A percentile compares a stretch with the other conserved stretches of the same genome.
These are phyloP conservation scores for Ilyonectria destructans DNA, from an alignment of 2,329 filamentous ascomycete species.

Conservation along the genomic window DNA sequence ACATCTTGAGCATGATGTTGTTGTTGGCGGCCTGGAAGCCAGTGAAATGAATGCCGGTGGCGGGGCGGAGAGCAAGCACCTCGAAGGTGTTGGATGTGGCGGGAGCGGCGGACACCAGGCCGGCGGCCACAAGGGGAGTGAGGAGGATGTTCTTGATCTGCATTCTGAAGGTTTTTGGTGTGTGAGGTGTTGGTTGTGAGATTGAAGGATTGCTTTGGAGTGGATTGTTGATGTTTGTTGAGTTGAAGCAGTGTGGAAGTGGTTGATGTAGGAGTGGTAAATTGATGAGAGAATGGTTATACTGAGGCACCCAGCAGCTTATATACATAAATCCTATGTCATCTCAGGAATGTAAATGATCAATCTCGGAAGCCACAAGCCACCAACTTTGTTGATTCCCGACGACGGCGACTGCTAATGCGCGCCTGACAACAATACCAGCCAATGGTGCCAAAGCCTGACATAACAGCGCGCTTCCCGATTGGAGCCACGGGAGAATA, in stretches of 20 bases:
- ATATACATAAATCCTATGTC: not conserved
- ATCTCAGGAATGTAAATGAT: not conserved
- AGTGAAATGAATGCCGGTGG: conserved; percentile 64
- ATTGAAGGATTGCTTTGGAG: not conserved
- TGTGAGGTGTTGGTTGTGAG: not conserved
- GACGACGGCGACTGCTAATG: not conserved
- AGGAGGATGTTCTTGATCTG: conserved; percentile 49
- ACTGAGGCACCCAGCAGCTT: not conserved
- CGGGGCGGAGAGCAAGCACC: conserved; percentile 66
- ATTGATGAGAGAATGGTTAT: not conserved
- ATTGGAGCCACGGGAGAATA: not conserved
- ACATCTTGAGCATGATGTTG: conserved; percentile 62
- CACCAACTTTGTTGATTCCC: not conserved
- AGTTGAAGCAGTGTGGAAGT: not conserved
- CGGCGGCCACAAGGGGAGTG: conserved; percentile 45
- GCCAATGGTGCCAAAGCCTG: not conserved
- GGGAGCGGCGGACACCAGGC: conserved; percentile 49
- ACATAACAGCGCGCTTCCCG: not conserved
- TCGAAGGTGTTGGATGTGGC: conserved; percentile 59
- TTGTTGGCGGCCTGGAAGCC: conserved; percentile 61
- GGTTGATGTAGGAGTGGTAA: not conserved
- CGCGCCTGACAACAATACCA: not conserved
- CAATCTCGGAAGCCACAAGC: not conserved
- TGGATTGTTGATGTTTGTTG: not conserved
- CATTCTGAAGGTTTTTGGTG: conserved; percentile 43